Evolutionary conservation across 371 early-diverging fungal genomes (phyloP).

Genomic region (Capillidium heterosporum): DNA sequence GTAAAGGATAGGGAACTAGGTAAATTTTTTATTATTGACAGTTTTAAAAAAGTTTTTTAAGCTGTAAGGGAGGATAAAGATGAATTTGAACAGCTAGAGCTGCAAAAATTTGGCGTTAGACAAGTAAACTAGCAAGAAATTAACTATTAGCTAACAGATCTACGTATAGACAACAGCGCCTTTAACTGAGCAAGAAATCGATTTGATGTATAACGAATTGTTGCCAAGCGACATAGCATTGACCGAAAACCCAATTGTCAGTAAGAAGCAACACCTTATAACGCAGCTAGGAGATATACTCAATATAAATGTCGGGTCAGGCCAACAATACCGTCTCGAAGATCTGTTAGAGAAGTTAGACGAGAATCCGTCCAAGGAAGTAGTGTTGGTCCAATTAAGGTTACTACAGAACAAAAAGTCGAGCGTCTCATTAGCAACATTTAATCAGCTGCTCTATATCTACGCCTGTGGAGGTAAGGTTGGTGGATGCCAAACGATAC

Average conservation of each 20-base stretch:
- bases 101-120: too few relatives aligned
- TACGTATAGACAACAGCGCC: background rate
- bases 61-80: too few relatives aligned
- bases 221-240: background rate
- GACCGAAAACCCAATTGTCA: background rate
- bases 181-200: background rate
- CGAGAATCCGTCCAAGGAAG: background rate
- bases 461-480: background rate
- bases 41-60: too few relatives aligned
- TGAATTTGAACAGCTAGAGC: too few relatives aligned
- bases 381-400: background rate
- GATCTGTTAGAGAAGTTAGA: background rate
- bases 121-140: too few relatives aligned
- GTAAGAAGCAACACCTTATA: conserved; percentile 15
- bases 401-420: background rate
- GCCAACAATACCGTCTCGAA: background rate
- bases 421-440: background rate
- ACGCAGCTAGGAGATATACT: too few relatives aligned
- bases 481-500: background rate
- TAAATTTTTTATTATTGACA: too few relatives aligned
- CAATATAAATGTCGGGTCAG: background rate
- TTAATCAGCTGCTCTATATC: background rate
- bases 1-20: too few relatives aligned
- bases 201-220: background rate
- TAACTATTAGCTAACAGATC: too few relatives aligned